Evolutionary conservation across 2,329 filamentous ascomycete species (phyloP).

Genomic region (Pseudocercospora cruenta): DNA sequence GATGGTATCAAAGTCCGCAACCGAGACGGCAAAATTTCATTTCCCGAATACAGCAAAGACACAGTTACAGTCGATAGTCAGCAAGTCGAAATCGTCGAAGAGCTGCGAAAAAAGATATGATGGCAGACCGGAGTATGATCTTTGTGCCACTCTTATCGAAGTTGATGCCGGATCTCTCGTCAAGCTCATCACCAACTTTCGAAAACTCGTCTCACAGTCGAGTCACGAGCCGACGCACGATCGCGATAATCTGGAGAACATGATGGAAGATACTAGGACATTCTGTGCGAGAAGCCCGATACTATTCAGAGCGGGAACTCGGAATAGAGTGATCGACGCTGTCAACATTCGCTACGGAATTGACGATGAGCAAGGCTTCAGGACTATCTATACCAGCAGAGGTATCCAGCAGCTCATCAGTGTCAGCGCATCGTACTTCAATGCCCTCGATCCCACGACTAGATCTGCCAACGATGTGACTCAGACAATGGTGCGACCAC

Average conservation of each 20-base stretch:
- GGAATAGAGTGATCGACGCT: constrained; percentile 5
- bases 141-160: constrained; percentile 15
- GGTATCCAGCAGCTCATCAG: constrained; percentile 14
- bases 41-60: not conserved
- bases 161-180: constrained; percentile 13
- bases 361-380: constrained; percentile 12
- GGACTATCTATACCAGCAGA: constrained; percentile 11
- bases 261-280: constrained; percentile 14
- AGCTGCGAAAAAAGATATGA: not conserved
- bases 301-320: constrained; percentile 11
- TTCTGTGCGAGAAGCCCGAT: constrained; percentile 14
- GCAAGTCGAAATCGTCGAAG: constrained; percentile 8
- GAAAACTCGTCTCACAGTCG: constrained; percentile 1
- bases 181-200: constrained; percentile 9
- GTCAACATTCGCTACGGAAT: constrained; percentile 15
- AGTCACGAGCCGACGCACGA: not conserved
- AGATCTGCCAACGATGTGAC: not conserved
- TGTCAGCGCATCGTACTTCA: constrained; percentile 13
- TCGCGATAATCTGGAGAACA: constrained; percentile 14
- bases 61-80: constrained; percentile 16
- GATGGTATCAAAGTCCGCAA: not conserved
- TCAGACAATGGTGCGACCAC: constrained; percentile 9
- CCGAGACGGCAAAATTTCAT: not conserved
- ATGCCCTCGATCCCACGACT: constrained; percentile 4
- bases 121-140: not conserved